Base-by-base conservation (phyloP, 495 filamentous ascomycete genomes). In the Bathelium albidoporum region DNA sequence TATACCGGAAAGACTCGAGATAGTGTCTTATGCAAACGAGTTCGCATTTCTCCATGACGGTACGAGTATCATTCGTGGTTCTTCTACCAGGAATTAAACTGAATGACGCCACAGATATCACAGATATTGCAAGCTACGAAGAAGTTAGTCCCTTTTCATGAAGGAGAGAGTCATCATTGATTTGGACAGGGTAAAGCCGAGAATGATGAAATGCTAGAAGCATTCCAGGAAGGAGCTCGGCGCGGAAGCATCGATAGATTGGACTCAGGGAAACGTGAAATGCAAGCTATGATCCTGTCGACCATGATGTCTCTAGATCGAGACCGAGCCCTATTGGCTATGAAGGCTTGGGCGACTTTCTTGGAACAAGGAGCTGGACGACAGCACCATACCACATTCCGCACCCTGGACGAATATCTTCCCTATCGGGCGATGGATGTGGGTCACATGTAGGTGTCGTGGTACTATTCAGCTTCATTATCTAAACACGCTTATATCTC, bases 41-140 rank as follows among this genome's bases (percentile, higher is more conserved):
- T 75, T 76, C 62, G 75, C 70, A 10, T 78, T 76, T 59, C 63
- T 79, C 2, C 68, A 79, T 64, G 77, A 80, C 64, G 78, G 74
- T 77, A 69, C 31, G n/a, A n/a, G n/a, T n/a, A n/a, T n/a, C n/a
- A n/a, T n/a, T n/a, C n/a, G n/a, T n/a, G n/a, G n/a, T n/a, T n/a
- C n/a, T n/a, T n/a, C n/a, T n/a, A n/a, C n/a, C n/a, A n/a, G n/a
- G n/a, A n/a, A n/a, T n/a, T n/a, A n/a, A n/a, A n/a, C n/a, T n/a
- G n/a, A n/a, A 39, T 5, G 5, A 14, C 14, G 34, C 34, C 34
- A 39, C 5, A 39, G 34, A 39, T 14, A 14, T 14, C 34, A 39
- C 34, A 5, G 34, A 39, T 5, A 39, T 5, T 39, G 14, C 14
- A 5, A 14, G 5, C 14, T 14, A 39, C 14, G 34, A 39, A 5